Evolutionary conservation across 768 basidiomycete genomes (phyloP), one percentile per base, ranked within the genome.

Genomic region (Daedaleopsis nitida): DNA sequence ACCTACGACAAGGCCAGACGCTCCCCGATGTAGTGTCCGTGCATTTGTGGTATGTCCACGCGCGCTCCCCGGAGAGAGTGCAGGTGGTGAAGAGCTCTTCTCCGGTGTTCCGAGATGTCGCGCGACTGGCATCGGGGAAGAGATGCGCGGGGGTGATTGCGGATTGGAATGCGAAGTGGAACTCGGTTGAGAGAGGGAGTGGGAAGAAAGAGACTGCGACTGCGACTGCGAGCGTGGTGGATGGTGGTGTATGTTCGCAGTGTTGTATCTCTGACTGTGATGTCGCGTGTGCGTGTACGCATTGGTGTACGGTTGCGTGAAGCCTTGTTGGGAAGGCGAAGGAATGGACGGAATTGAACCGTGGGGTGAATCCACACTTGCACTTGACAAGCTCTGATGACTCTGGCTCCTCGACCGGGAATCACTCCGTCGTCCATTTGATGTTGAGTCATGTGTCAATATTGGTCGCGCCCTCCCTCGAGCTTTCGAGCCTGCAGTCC

Each of bases 261-360:
- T 19, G 14, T 48, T 27, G 9, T 53, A n/a, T 14, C 51, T 45
- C 9, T 54, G 55, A 38, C 58, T 64, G 47, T 37, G 23, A 19
- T 43, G 59, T 5, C 63, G 52, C 12, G 43, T 38, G 35, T 58
- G 61, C 10, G 57, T 2, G 34, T 67, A 62, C 7, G 55, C 37
- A 27, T 64, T 60, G 1, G 51, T n/a, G 23, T 55, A 61, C 21
- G 55, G 65, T 3, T 65, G 58, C 39, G 47, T 35, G 16, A 57
- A 80, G 6, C 77, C 81, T 49, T 86, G 81, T 17, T 82, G 70
- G 9, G 86, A 80, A 19, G 88, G 86, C 0, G 91, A 92, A 0
- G 91, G 86, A 24, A 94, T 92, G 16, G 90, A 89, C 1, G 89
- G 90, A 38, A 92, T 89, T 0, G 92, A 94, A 17, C 86, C 87